Base-by-base conservation (phyloP, 2,329 filamentous ascomycete species). In the Laburnicola sp. region DNA sequence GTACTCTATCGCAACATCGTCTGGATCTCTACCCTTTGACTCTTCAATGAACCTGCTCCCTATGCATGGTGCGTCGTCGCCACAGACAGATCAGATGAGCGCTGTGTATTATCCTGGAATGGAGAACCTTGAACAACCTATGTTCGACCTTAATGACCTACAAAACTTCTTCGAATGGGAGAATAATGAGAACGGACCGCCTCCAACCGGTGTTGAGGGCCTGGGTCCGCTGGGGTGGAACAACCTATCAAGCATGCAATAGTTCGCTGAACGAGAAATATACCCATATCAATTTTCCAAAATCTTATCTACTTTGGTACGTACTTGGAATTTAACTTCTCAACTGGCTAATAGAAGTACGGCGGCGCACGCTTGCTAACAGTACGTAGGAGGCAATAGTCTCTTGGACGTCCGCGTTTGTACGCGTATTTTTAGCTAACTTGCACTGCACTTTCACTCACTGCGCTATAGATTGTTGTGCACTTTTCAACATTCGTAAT, bases 151-250 rank as follows among this genome's bases (percentile, higher is more conserved):
- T 2, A 64, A 69, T 23, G 64, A 68, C 41, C 36, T 69, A 2
- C 66, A 69, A 25, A 68, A 69, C 21, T 69, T 69, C 47, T 69
- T 69, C 44, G 63, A 66, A 22, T 68, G 65, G 65, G 62, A 65
- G 21, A 60, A 60, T 22, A 64, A 47, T 10, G 64, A 66, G 41
- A 62, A 64, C 35, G 61, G 35, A 11, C 43, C 58, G 16, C 65
- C 65, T 35, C 55, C 60, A 1, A 68, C 66, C 2, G 66, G 66
- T 0, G 63, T 69, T 6, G 65, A 69, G 25, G 64, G 59, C 1
- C 61, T 69, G 48, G 65, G 65, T 0, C 63, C 61, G 10, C 39
- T 69, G n/a, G 65, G 66, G 6, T 69, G 66, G 66, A 49, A 51
- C 30, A 51, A 51, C 30, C n/a, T 54, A 16, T 54, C 52, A 35